Evolutionary conservation across 1,139 yeast genomes (phyloP).

Genomic region (Kazachstania sp.): DNA sequence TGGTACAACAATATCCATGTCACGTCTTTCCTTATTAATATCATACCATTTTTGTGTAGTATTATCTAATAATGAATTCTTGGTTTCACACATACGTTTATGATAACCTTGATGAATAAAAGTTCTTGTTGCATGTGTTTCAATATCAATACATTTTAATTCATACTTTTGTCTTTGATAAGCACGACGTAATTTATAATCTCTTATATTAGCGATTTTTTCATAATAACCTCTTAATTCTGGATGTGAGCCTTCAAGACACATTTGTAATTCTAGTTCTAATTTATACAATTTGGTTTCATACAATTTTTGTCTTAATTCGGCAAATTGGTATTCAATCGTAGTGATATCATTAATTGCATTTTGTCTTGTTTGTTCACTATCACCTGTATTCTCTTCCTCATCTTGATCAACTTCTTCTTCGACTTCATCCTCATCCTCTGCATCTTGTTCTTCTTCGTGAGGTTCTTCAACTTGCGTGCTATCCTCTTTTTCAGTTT

Average conservation of each 20-base stretch:
- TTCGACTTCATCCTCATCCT: conserved; percentile 14
- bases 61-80: conserved; percentile 54
- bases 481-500: background rate
- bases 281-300: conserved; percentile 66
- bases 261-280: conserved; percentile 77
- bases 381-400: conserved; percentile 18
- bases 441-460: conserved; percentile 10
- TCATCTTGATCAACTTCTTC: conserved; percentile 11
- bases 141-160: conserved; percentile 66
- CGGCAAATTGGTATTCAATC: conserved; percentile 80
- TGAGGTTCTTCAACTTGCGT: background rate
- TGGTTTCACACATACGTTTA: conserved; percentile 59
- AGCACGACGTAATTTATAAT: conserved; percentile 60
- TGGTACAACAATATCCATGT: conserved; percentile 66
- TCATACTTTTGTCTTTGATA: conserved; percentile 63
- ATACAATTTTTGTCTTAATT: conserved; percentile 66
- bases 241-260: conserved; percentile 87
- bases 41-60: conserved; percentile 90
- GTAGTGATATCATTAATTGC: conserved; percentile 53
- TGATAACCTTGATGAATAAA: conserved; percentile 78
- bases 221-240: conserved; percentile 59
- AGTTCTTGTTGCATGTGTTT: conserved; percentile 72
- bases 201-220: conserved; percentile 63
- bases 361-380: conserved; percentile 37
- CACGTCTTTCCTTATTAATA: conserved; percentile 80